Conservation (phyloP, 1,139 yeast species). For the Blastobotrys buckinghamii region DNA sequence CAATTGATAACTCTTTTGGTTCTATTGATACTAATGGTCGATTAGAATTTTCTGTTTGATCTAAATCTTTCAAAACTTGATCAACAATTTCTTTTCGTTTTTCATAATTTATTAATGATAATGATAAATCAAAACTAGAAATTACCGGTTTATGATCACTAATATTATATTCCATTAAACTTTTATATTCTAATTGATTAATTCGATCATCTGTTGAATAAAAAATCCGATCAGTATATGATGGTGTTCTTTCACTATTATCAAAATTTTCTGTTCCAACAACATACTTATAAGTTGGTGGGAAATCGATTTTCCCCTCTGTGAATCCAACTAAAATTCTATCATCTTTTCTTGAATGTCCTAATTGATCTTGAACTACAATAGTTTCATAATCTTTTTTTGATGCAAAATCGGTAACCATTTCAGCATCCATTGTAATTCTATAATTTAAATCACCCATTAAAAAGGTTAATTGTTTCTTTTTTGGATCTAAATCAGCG, state of each 20-base stretch:
- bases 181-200: slow-evolving; percentile 20
- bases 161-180: slow-evolving; percentile 36
- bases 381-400: slow-evolving; percentile 43
- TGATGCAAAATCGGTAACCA: slow-evolving; percentile 40
- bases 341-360: slow-evolving; percentile 46
- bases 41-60: slow-evolving; percentile 39
- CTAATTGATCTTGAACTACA: slow-evolving; percentile 54
- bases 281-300: slow-evolving; percentile 67
- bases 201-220: slow-evolving; percentile 25
- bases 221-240: slow-evolving; percentile 73
- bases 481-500: slow-evolving; percentile 11
- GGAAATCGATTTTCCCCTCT: slow-evolving; percentile 59
- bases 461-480: slow-evolving; percentile 39
- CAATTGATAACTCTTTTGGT: slow-evolving; percentile 22
- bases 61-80: slow-evolving; percentile 36
- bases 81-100: slow-evolving; percentile 35
- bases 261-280: slow-evolving; percentile 21
- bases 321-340: slow-evolving; percentile 55
- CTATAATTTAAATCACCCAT: slow-evolving; percentile 77
- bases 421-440: slow-evolving; percentile 40
- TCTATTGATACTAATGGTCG: slow-evolving; percentile 36
- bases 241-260: slow-evolving; percentile 50
- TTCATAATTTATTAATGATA: slow-evolving; percentile 44
- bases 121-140: slow-evolving; percentile 44
- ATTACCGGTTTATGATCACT: slow-evolving; percentile 78